phyloP scores from a whole-genome alignment of 2,329 filamentous ascomycete genomes.

The Cladophialophora bantiana region DNA sequence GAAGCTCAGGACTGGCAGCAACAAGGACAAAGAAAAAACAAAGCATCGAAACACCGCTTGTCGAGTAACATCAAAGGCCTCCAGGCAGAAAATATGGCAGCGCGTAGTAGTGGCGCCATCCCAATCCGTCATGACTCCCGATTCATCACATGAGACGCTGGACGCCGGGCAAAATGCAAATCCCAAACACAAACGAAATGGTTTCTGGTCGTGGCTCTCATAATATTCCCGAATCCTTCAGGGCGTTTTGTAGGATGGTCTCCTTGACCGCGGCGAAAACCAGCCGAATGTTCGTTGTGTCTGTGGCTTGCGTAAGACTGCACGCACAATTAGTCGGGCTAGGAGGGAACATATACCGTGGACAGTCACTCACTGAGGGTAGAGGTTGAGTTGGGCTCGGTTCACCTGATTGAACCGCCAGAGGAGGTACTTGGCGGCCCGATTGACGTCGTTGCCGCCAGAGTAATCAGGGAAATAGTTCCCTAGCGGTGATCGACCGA shows the following conservation, averaged over 20 bases:
- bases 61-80: slow-evolving; percentile 20
- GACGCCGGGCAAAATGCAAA: slow-evolving; percentile 35
- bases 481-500: slow-evolving; percentile 83
- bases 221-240: slow-evolving; percentile 97
- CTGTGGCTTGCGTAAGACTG: slow-evolving; percentile 96
- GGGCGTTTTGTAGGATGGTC: slow-evolving; percentile 95
- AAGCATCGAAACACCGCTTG: slow-evolving; percentile 26
- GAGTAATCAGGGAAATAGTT: slow-evolving; percentile 99
- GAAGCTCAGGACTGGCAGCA: slow-evolving; percentile 7
- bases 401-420: slow-evolving; percentile 99
- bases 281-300: slow-evolving; percentile 96
- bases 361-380: slow-evolving; percentile 80
- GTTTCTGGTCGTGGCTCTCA: slow-evolving; percentile 52
- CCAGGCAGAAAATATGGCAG: slow-evolving; percentile 17
- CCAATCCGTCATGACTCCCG: slow-evolving; percentile 32
- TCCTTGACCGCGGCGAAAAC: slow-evolving; percentile 99
- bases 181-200: slow-evolving; percentile 27
- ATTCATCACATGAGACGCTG: slow-evolving; percentile 36
- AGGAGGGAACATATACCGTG: neutral
- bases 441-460: slow-evolving; percentile 95
- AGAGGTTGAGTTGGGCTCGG: slow-evolving; percentile 91
- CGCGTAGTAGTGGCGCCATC: slow-evolving; percentile 20
- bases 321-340: slow-evolving; percentile 41
- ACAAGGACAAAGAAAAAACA: slow-evolving; percentile 2
- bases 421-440: slow-evolving; percentile 94